Base-by-base conservation (phyloP, 495 filamentous ascomycete genomes). In the Echria macrotheca region DNA sequence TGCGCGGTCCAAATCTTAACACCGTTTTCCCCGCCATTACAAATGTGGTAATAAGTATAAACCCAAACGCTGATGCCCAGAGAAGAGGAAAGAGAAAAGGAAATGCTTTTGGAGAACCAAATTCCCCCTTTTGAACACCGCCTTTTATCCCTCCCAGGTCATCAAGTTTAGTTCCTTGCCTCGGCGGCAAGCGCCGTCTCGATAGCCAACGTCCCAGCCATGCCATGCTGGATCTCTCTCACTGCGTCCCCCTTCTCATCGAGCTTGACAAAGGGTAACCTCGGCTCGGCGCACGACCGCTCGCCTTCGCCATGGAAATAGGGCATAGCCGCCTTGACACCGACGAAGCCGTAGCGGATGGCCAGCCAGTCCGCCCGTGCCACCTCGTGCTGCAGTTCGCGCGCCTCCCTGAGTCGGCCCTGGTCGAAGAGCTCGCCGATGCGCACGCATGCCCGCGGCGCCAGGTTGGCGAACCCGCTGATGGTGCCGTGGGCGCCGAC, bases 301-400 rank as follows among this genome's bases (percentile, higher is more conserved):
- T 63, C 60, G 3, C 83, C 84, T 56, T 87, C 86, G n/a, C 85
- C 85, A 57, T 80, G 81, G 62, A 87, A 89, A 15, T 71, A 72
- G 64, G 87, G 81, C 56, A 94, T 80, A 8, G 84, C 87, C 42
- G 78, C 77, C 78, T 94, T 91, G 33, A 88, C 89, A 2, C 86
- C 86, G 2, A 87, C 83, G 52, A 91, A 88, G 32, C 85, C 85
- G 7, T 80, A 72, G 71, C 86, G 87, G 33, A 87, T 91, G 25
- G 89, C 76, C 25, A 88, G 74, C 87, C 87, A 91, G 59, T 91
- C 87, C 15, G 82, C 86, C 56, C 74, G 78, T 47, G 81, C 84
- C 45, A 94, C 73, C 25, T 81, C 65, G 56, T 80, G 76, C 66
- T 94, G 88, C 40, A 84, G 68, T 56, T 77, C 76, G 29, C 82